Base-by-base conservation (phyloP, 495 filamentous ascomycete genomes). In the Tuber magnatum region DNA sequence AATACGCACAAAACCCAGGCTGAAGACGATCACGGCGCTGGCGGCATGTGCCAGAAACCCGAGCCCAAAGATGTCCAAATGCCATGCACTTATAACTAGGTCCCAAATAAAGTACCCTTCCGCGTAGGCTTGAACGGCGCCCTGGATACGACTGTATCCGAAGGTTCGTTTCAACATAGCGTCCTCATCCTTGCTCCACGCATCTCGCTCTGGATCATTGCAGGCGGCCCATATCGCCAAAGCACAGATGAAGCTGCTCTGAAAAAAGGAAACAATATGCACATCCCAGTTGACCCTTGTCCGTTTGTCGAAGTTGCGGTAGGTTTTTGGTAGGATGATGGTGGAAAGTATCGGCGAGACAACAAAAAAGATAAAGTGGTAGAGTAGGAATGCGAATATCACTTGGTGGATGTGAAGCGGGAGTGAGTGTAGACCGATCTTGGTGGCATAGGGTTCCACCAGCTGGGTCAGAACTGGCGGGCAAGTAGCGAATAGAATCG, bases 31-130 rank as follows among this genome's bases (percentile, higher is more conserved):
- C 48, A 97, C 85, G 18, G 95, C 95, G 81, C 90, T 91, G 43
- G 94, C 82, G 65, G 93, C 95, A 85, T 99, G 95, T 80, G 94
- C 93, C 74, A 97, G 85, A 87, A 97, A 90, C 32, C 94, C 96
- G 44, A 90, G 82, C 2, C 96, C 95, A 85, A 99, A 98, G 76
- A 97, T 87, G 44, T 88, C 86, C 68, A 97, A 75, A 82, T 97
- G 85, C 73, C 86, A 79, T 41, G 88, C 83, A 74, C 92, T 96
- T 72, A 97, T 87, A 73, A 90, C 86, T 75, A 98, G 82, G 82
- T 98, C 95, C 89, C 94, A 99, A 77, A 97, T 81, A 79, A 99
- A 99, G 83, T 99, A 99, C n/a, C 96, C 95, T 1, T 89, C 87
- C 0, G 94, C 95, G 75, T 97, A 87, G 24, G 89, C 92, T 83